Conservation (phyloP, 2,329 filamentous ascomycete species). For the Coniochaeta ligniaria region DNA sequence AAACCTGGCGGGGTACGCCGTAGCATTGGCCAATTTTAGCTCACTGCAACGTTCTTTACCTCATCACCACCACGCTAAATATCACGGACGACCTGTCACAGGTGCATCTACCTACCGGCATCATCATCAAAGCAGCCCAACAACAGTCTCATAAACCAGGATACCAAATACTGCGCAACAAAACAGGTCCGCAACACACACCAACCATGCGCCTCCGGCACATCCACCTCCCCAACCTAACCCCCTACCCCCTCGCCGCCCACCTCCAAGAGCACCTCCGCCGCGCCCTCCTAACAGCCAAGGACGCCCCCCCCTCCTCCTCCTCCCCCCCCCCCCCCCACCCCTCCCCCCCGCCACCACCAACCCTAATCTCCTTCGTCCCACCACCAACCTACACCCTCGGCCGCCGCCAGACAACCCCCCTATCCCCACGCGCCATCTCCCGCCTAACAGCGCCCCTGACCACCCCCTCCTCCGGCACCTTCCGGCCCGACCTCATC, state of each 20-base stretch:
- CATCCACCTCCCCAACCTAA: conserved; percentile 26
- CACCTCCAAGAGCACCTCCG: conserved; percentile 30
- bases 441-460: neutral
- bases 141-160: too few species aligned
- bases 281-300: conserved; percentile 42
- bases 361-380: conserved; percentile 75
- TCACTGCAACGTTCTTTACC: neutral
- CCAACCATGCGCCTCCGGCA: conserved; percentile 25
- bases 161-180: too few species aligned
- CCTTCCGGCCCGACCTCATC: conserved; percentile 51
- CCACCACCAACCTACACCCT: conserved; percentile 82
- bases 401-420: conserved; percentile 65
- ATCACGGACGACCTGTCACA: too few species aligned
- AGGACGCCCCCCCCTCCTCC: conserved; percentile 11
- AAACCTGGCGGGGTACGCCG: neutral
- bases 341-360: conserved; percentile 32
- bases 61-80: too few species aligned
- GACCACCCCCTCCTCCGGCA: conserved; percentile 16
- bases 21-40: neutral
- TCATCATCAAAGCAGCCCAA: too few species aligned
- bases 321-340: conserved; percentile 32
- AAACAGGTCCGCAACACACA: neutral
- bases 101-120: too few species aligned
- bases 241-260: conserved; percentile 27
- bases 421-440: conserved; percentile 36